These are phyloP conservation scores for Coemansia erecta DNA, from an alignment of 192 early-diverging fungal species.

Conservation along the genomic window DNA sequence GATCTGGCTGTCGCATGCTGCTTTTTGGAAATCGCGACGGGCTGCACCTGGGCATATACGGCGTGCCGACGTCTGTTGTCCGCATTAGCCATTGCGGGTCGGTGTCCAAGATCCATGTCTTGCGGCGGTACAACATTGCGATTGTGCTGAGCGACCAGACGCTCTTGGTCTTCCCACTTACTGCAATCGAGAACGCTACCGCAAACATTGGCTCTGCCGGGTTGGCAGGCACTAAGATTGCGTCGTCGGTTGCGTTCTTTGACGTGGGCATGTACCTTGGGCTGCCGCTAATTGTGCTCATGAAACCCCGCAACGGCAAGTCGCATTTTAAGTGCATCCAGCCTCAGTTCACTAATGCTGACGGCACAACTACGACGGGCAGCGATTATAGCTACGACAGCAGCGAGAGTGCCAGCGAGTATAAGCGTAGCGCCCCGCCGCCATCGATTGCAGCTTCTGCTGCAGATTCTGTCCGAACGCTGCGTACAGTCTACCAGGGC, in stretches of 20 bases:
- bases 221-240: constrained; percentile 34
- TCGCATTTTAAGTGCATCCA: constrained; percentile 55
- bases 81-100: constrained; percentile 20
- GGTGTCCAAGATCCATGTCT: constrained; percentile 41
- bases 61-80: constrained; percentile 47
- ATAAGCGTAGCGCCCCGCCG: background rate
- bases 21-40: constrained; percentile 48
- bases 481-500: constrained; percentile 40
- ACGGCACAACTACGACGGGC: background rate
- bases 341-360: constrained; percentile 13
- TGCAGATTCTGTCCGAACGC: constrained; percentile 3
- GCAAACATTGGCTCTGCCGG: constrained; percentile 14
- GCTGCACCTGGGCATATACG: constrained; percentile 48
- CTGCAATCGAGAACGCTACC: constrained; percentile 34
- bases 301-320: constrained; percentile 44
- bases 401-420: constrained; percentile 10
- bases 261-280: constrained; percentile 43
- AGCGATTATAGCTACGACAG: constrained; percentile 16
- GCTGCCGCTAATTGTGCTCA: constrained; percentile 39
- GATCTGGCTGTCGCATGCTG: constrained; percentile 47
- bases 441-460: background rate
- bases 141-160: constrained; percentile 39
- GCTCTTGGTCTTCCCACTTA: constrained; percentile 40
- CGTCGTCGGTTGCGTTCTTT: constrained; percentile 45
- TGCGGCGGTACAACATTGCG: constrained; percentile 36